Conservation (phyloP, 768 basidiomycete genomes). For the Trametes sanguinea region DNA sequence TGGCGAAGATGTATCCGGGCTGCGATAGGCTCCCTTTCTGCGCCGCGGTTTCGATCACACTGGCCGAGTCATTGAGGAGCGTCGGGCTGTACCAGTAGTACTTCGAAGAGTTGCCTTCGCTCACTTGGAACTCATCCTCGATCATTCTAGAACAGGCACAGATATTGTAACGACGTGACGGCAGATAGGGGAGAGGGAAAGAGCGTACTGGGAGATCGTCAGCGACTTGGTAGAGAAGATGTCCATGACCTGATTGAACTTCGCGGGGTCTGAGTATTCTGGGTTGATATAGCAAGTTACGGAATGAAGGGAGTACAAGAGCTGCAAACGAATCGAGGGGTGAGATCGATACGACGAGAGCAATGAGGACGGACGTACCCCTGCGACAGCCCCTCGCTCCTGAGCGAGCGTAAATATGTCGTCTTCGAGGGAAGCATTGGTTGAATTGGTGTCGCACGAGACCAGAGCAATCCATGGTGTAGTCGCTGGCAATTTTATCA, state of each 20-base stretch:
- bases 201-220: constrained; percentile 8
- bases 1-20: constrained; percentile 70
- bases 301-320: constrained; percentile 77
- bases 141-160: constrained; percentile 43
- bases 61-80: constrained; percentile 55
- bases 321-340: constrained; percentile 38
- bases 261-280: constrained; percentile 61
- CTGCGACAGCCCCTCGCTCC: constrained; percentile 77
- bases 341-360: neutral
- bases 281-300: constrained; percentile 74
- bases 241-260: constrained; percentile 74
- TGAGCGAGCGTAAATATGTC: constrained; percentile 86
- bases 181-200: neutral
- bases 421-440: constrained; percentile 53
- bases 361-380: constrained; percentile 47
- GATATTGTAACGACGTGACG: neutral
- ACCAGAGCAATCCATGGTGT: constrained; percentile 94
- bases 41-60: constrained; percentile 47
- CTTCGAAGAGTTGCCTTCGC: constrained; percentile 45
- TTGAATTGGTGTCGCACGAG: constrained; percentile 78
- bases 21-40: constrained; percentile 43
- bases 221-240: constrained; percentile 73
- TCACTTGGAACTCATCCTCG: constrained; percentile 55
- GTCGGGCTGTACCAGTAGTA: constrained; percentile 61
- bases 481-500: constrained; percentile 38